Base-by-base conservation (phyloP, 1,284 basidiomycete genomes). In the Bjerkandera adusta region DNA sequence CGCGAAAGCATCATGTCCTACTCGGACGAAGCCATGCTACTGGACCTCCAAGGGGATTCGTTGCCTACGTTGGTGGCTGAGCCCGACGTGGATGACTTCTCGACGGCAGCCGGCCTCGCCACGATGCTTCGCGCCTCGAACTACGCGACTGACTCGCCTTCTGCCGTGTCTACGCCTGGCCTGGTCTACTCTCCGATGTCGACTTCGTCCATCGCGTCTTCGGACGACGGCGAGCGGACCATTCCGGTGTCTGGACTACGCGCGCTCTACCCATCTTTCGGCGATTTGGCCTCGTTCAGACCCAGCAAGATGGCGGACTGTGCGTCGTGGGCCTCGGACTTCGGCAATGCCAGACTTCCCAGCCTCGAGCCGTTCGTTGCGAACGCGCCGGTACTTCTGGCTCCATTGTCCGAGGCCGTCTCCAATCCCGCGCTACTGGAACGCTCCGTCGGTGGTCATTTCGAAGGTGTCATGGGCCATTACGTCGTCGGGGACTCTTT, bases 141-240 rank as follows among this genome's bases (percentile, higher is more conserved):
- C 4, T 43, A 35, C 12, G 46, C 34, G 20, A 47, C 38, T 35
- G n/a, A 49, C 42, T 53, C 54, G 45, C 48, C 57, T 20, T 61
- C 63, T n/a, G 16, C 59, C 63, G 22, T 50, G 55, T 58, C 57
- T 16, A 63, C 63, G 47, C 62, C 63, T 5, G 51, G 56, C 2
- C 49, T 65, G 20, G 50, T 51, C 8, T 60, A 60, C 47, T 64
- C 63, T 33, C 63, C 63, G 18, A 60, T 60, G 59, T 63, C 63
- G 7, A 56, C 56, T 3, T 45, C 54, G 2, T 61, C 61, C 7
- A 60, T 58, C 5, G 26, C 53, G 6, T 65, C 63, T 24, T 64
- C 60, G 2, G 66, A 67, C 36, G 61, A 64, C 25, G 59, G 57
- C 38, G 66, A 66, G 16, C 53, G 66, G 5, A 67, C 63, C 0